Percentiles rank a stretch among this genome's conserved stretches.
Conservation (phyloP, 148 eudicot species). For the Heliosperma pusillum region DNA sequence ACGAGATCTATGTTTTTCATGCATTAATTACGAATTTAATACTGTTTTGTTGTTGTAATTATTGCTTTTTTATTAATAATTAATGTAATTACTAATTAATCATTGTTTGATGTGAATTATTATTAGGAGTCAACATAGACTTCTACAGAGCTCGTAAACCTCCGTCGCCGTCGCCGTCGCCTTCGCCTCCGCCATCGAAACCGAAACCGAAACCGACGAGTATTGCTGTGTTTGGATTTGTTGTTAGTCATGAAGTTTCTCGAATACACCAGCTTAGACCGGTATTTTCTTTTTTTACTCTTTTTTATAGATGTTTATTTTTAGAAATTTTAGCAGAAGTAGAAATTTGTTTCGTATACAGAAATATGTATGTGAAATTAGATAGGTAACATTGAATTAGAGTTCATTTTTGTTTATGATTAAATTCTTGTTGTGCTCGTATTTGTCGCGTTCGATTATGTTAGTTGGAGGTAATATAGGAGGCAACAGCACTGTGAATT, state of each 20-base stretch:
- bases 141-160: conserved; percentile 13
- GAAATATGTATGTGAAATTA: neutral
- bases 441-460: neutral
- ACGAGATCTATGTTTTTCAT: neutral
- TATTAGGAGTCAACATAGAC: conserved; percentile 17
- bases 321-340: neutral
- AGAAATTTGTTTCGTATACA: neutral
- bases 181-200: neutral
- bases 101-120: neutral
- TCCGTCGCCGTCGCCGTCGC: conserved; percentile 14
- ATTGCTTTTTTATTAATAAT: neutral
- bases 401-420: neutral
- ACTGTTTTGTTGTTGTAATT: neutral
- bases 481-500: neutral
- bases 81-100: neutral
- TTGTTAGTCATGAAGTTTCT: conserved; percentile 67
- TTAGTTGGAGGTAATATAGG: neutral
- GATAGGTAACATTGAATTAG: neutral
- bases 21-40: neutral
- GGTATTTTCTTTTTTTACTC: conserved; percentile 38
- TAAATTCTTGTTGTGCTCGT: neutral
- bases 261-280: conserved; percentile 88
- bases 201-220: neutral
- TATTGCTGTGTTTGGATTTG: neutral
- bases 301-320: neutral